Evolutionary conservation across 169 alveolate species (phyloP).

Genomic region (Theileria annulata): DNA sequence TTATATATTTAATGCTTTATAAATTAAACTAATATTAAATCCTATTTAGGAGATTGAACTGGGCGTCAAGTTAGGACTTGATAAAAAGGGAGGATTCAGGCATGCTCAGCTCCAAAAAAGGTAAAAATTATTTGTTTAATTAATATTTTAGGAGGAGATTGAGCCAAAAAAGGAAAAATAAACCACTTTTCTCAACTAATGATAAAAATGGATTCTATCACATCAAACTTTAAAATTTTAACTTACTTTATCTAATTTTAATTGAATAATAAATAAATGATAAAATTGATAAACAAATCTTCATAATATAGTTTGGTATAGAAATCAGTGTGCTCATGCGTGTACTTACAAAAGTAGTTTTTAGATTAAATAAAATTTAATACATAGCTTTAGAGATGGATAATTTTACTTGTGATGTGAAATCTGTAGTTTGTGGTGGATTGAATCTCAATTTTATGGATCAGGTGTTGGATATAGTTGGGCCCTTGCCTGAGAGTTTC

Average conservation of each 20-base stretch:
- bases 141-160: constrained; percentile 22
- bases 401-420: neutral
- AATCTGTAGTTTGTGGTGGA: neutral
- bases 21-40: neutral
- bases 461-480: neutral
- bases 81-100: constrained; percentile 59
- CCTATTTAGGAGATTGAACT: constrained; percentile 53
- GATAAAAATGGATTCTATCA: constrained; percentile 26
- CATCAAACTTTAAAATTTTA: neutral
- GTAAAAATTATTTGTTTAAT: neutral
- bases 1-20: neutral
- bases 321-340: neutral
- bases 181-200: constrained; percentile 31
- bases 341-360: neutral
- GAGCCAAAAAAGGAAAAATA: constrained; percentile 31
- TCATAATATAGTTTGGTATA: neutral
- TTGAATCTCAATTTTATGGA: neutral
- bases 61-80: constrained; percentile 49
- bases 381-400: neutral
- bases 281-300: no score
- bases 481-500: neutral
- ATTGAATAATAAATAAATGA: neutral
- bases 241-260: neutral
- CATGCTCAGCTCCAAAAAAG: constrained; percentile 56
- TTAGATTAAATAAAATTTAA: neutral